Evolutionary conservation across 169 alveolate genomes (phyloP).

Genomic region (Cryptosporidium tyzzeri): DNA sequence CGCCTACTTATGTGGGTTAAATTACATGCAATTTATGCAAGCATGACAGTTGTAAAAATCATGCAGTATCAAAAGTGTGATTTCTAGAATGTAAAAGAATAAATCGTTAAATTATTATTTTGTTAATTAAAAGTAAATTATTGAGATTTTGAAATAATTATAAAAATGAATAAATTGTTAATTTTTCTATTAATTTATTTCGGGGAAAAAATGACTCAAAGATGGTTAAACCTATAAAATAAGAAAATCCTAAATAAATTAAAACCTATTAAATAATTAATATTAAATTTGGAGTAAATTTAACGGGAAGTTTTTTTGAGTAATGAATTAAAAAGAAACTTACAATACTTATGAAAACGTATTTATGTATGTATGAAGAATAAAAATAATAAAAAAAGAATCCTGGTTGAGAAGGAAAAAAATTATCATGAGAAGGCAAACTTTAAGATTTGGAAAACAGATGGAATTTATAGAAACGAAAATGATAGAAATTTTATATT

Average conservation of each 20-base stretch:
- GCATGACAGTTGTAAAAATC: slow-evolving; percentile 5
- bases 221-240: slow-evolving; percentile 13
- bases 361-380: neutral
- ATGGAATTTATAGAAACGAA: neutral
- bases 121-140: too few relatives aligned
- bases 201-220: neutral
- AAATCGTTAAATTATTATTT: too few relatives aligned
- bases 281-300: neutral
- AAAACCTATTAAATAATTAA: neutral
- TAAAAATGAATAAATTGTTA: too few relatives aligned
- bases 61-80: neutral
- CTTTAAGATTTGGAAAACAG: neutral
- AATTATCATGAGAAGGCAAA: neutral
- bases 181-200: neutral
- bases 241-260: neutral
- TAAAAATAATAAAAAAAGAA: neutral
- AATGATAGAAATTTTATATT: neutral
- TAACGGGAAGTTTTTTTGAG: neutral
- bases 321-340: neutral
- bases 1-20: neutral
- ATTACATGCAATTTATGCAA: neutral
- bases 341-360: too few relatives aligned
- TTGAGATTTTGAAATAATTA: too few relatives aligned
- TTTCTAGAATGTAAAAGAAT: too few relatives aligned
- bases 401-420: neutral